Evolutionary conservation across 2,329 filamentous ascomycete genomes (phyloP).

Genomic region (Aureobasidium sp.): DNA sequence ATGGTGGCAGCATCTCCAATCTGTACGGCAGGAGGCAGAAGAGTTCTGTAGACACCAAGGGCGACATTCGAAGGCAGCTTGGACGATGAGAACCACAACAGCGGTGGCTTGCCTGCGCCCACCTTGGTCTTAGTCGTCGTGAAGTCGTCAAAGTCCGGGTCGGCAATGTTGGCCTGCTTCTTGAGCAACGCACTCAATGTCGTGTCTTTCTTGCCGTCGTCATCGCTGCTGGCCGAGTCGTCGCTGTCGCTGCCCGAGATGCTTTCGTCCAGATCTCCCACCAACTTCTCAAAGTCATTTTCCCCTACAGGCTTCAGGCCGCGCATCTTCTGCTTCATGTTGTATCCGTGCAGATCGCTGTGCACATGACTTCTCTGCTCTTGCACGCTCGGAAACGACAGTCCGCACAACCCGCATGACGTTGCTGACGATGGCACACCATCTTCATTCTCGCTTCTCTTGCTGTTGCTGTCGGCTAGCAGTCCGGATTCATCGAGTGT

Average conservation of each 20-base stretch:
- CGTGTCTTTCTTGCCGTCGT: slow-evolving; percentile 55
- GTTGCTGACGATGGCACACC: slow-evolving; percentile 51
- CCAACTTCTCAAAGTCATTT: slow-evolving; percentile 73
- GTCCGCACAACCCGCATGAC: slow-evolving; percentile 71
- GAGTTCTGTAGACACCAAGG: slow-evolving; percentile 75
- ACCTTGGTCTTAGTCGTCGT: slow-evolving; percentile 37
- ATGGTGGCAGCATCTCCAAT: slow-evolving; percentile 51
- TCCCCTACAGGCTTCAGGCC: slow-evolving; percentile 67
- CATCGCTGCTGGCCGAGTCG: slow-evolving; percentile 57
- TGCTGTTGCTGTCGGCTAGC: slow-evolving; percentile 15
- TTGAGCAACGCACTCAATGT: slow-evolving; percentile 70
- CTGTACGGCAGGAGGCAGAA: slow-evolving; percentile 67
- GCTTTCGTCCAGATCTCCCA: slow-evolving; percentile 82
- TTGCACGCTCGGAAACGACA: slow-evolving; percentile 61
- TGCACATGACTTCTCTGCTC: slow-evolving; percentile 82
- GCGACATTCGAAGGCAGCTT: slow-evolving; percentile 68
- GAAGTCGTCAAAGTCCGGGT: slow-evolving; percentile 42
- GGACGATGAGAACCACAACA: slow-evolving; percentile 79
- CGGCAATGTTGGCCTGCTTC: slow-evolving; percentile 68
- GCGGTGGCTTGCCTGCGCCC: slow-evolving; percentile 58
- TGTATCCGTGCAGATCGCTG: slow-evolving; percentile 89
- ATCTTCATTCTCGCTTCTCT: slow-evolving; percentile 32
- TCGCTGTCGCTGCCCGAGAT: slow-evolving; percentile 74
- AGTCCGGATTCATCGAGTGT: not conserved
- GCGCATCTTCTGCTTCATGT: slow-evolving; percentile 82